phyloP scores from a whole-genome alignment of 345 rosid species.

The Pistacia integerrima region DNA sequence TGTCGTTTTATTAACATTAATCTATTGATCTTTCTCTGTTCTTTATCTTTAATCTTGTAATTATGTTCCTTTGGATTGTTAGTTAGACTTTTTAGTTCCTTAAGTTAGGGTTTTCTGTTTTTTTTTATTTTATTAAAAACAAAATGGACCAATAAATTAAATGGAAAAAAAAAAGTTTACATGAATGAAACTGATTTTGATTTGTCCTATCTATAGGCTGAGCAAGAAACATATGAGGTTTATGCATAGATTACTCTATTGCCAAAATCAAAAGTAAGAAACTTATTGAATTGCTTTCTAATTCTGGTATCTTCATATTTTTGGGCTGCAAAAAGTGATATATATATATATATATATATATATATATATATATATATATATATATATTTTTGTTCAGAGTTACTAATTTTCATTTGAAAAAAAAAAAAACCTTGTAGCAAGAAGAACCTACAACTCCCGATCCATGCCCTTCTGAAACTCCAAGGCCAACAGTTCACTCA shows the following conservation, averaged over 20 bases:
- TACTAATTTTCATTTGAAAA: background rate
- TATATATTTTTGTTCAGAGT: background rate
- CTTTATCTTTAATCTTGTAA: background rate
- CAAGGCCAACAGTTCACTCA: constrained; percentile 57
- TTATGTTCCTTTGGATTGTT: background rate
- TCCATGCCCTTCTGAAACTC: constrained; percentile 41
- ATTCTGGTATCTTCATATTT: background rate
- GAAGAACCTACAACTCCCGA: constrained; percentile 60
- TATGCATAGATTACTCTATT: constrained; percentile 87
- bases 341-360: too few species aligned
- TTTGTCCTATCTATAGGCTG: constrained; percentile 60
- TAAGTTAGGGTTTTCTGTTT: constrained; percentile 3
- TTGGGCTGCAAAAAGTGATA: background rate
- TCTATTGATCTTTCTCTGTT: constrained; percentile 52
- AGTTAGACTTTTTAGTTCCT: background rate
- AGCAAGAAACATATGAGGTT: constrained; percentile 93
- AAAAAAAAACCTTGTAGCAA: constrained; percentile 36
- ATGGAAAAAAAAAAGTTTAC: constrained; percentile 4
- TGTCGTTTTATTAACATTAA: constrained; percentile 76
- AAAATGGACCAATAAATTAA: background rate
- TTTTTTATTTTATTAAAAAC: background rate
- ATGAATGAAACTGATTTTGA: constrained; percentile 10
- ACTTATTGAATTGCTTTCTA: constrained; percentile 11
- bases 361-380: too few species aligned
- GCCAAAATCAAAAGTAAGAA: constrained; percentile 66